Conservation (phyloP, 2,329 filamentous ascomycete species). For the Calonectria hawksworthii region DNA sequence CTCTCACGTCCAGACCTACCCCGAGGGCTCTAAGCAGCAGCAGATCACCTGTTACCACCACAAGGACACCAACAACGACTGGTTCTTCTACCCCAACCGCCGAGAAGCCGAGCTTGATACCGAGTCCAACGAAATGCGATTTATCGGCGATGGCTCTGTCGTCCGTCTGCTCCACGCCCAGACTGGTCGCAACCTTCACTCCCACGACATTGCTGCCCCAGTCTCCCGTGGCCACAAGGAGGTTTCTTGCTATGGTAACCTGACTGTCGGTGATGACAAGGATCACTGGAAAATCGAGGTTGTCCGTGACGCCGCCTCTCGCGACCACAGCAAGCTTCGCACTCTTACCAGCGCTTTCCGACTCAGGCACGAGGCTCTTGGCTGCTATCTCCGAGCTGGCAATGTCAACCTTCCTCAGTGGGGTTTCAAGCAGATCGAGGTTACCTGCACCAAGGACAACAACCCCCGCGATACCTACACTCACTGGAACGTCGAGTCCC, state of each 20-base stretch:
- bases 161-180: slow-evolving; percentile 94
- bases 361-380: slow-evolving; percentile 83
- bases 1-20: slow-evolving; percentile 96
- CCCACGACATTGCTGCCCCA: slow-evolving; percentile 89
- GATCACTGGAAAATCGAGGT: slow-evolving; percentile 98
- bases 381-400: slow-evolving; percentile 94
- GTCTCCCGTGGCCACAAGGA: slow-evolving; percentile 91
- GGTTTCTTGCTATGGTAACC: slow-evolving; percentile 96
- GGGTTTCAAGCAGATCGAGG: slow-evolving; percentile 99
- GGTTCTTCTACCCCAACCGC: slow-evolving; percentile 98
- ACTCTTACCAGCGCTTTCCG: slow-evolving; percentile 96
- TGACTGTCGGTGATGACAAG: slow-evolving; percentile 95
- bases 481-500: slow-evolving; percentile 98
- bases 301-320: slow-evolving; percentile 88
- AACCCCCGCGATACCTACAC: slow-evolving; percentile 94
- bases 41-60: slow-evolving; percentile 99
- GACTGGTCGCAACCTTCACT: slow-evolving; percentile 97
- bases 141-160: slow-evolving; percentile 81
- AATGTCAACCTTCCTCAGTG: slow-evolving; percentile 98
- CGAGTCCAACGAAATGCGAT: slow-evolving; percentile 76
- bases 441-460: slow-evolving; percentile 93
- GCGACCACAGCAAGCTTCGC: slow-evolving; percentile 86
- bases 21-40: slow-evolving; percentile 93
- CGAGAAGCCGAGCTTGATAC: slow-evolving; percentile 79
- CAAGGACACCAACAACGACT: slow-evolving; percentile 99